Base-by-base conservation (phyloP, 352 stramenopile species). In the Plasmopara muralis region DNA sequence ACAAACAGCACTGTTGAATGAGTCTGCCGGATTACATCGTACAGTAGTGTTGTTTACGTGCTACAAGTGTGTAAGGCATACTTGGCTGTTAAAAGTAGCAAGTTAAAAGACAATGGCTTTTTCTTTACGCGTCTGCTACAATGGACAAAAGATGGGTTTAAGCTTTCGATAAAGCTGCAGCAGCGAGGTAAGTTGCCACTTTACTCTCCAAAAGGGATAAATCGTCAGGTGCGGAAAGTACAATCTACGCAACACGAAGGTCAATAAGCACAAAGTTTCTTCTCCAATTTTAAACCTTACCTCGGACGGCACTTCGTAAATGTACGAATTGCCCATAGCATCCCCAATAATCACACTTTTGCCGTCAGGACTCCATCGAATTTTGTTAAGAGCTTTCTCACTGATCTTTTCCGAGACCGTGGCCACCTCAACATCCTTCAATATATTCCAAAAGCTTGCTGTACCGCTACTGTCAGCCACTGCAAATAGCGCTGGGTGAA, bases 381-480 rank as follows among this genome's bases (percentile, higher is more conserved):
- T 66, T 55, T 89, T 93, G 74, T 92, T 89, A 10, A 95, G 56
- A 9, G 83, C 82, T 46, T 88, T 85, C 20, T 76, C 66, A 20
- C 69, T 75, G 41, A 89, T 72, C 59, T 88, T 84, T 6, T 73
- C 58, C 31, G 85, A 79, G 9, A 89, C 55, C 10, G 58, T 70
- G 8, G 79, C 72, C 29, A 90, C 77, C 51, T 94, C 85, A n/a
- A 83, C 63, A 59, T 95, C 85, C 45, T 80, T 82, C 55, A 85
- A 55, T 46, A 95, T 82, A 49, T 94, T 93, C 85, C 85, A 95
- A 34, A 95, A 63, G 49, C 77, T 87, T 31, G 90, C 66, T 6
- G 43, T 53, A 8, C 85, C 85, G 16, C 64, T 85, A 9, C 78
- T 83, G 45, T 94, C 84, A 25, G 83, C 83, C 20, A 91, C 83